phyloP scores from a whole-genome alignment of 1,284 basidiomycete species.

The Austroboletus novae-zelandiae region DNA sequence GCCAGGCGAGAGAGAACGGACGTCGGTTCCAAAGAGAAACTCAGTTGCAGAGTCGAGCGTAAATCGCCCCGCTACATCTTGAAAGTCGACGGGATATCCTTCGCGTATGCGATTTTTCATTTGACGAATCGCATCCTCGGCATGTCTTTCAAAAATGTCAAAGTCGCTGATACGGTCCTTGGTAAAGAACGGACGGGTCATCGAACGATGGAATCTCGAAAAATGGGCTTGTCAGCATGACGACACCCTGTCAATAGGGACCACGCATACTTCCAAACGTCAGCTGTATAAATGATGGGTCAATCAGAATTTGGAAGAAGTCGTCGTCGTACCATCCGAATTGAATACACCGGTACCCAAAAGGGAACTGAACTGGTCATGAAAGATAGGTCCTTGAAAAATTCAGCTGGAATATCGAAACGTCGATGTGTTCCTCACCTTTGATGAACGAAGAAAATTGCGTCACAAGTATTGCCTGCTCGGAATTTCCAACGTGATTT shows the following conservation, averaged over 20 bases:
- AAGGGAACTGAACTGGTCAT: constrained; percentile 33
- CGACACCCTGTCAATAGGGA: no score
- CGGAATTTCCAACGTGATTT: constrained; percentile 4
- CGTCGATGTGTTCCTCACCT: constrained; percentile 28
- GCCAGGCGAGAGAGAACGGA: constrained; percentile 37
- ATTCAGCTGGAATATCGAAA: constrained; percentile 1
- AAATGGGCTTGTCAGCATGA: background rate
- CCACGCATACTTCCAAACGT: constrained; percentile 51
- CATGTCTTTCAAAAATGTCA: constrained; percentile 49
- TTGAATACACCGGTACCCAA: constrained; percentile 62
- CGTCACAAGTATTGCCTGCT: constrained; percentile 33
- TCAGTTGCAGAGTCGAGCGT: constrained; percentile 49
- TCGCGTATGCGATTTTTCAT: constrained; percentile 40
- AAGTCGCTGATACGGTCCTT: constrained; percentile 55
- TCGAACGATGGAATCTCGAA: constrained; percentile 49
- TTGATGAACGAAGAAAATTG: constrained; percentile 44
- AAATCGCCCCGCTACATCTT: constrained; percentile 47
- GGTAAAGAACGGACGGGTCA: constrained; percentile 57
- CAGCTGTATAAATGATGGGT: constrained; percentile 31
- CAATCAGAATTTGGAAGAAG: background rate
- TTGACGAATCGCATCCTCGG: constrained; percentile 39
- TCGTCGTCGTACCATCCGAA: constrained; percentile 44
- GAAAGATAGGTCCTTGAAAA: constrained; percentile 20
- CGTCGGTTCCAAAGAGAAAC: constrained; percentile 46
- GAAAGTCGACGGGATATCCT: constrained; percentile 49